Evolutionary conservation across 2,329 filamentous ascomycete species (phyloP).

Genomic region (Pseudomassariella vexata): DNA sequence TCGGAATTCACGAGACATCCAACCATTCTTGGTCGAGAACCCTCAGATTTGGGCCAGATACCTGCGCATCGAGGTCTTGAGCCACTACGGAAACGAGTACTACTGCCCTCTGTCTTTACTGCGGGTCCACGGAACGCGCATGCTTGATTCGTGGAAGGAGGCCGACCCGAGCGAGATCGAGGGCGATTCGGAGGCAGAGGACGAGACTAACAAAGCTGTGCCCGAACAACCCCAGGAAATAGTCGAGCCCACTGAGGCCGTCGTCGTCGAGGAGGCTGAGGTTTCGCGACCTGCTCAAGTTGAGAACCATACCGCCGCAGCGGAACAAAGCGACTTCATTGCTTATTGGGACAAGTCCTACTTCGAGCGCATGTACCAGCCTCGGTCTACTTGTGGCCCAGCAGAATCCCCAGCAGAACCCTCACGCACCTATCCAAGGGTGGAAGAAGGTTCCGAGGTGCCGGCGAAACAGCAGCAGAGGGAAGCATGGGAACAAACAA

Average conservation of each 20-base stretch:
- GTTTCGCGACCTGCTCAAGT: conserved; percentile 14
- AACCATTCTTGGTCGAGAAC: conserved; percentile 90
- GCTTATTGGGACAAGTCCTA: conserved; percentile 22
- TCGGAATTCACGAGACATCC: conserved; percentile 85
- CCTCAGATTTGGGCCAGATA: conserved; percentile 95
- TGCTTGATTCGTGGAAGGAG: conserved; percentile 90
- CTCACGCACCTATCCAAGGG: conserved; percentile 6
- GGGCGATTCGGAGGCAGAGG: conserved; percentile 55
- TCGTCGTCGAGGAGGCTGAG: conserved; percentile 12
- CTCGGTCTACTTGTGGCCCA: conserved; percentile 11
- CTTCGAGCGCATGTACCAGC: conserved; percentile 15
- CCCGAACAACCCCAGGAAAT: conserved; percentile 26
- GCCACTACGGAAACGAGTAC: conserved; percentile 92
- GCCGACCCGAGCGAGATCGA: conserved; percentile 49
- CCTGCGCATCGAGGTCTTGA: conserved; percentile 83
- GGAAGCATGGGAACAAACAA: conserved; percentile 10
- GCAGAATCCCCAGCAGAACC: conserved; percentile 9
- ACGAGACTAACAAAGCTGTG: conserved; percentile 25
- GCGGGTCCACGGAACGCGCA: conserved; percentile 89
- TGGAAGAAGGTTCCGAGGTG: conserved; percentile 8
- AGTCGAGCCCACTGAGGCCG: conserved; percentile 12
- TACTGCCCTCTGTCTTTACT: conserved; percentile 91
- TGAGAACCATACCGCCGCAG: conserved; percentile 12
- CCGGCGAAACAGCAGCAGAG: conserved; percentile 9
- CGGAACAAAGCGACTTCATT: conserved; percentile 16